Evolutionary conservation across 2,329 filamentous ascomycete species (phyloP).

Genomic region (Fusarium camptoceras): DNA sequence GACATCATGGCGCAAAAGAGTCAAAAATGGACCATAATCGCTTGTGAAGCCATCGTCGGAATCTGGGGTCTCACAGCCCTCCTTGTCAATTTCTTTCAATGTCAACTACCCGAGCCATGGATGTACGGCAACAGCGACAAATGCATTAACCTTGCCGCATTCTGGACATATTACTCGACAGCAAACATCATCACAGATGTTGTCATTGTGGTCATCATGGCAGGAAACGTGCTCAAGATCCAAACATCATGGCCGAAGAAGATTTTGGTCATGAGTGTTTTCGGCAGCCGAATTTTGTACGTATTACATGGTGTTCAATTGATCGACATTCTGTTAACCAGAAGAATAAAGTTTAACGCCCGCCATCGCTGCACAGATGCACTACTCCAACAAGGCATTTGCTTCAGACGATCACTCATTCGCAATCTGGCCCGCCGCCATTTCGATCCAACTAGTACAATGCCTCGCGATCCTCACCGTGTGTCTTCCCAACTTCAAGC

Average conservation of each 20-base stretch:
- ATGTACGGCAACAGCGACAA: slow-evolving; percentile 35
- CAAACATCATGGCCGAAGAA: slow-evolving; percentile 47
- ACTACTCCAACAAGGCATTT: slow-evolving; percentile 43
- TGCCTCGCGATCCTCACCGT: slow-evolving; percentile 46
- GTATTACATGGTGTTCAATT: slow-evolving; percentile 8
- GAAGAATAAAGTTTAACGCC: slow-evolving; percentile 41
- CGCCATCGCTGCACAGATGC: slow-evolving; percentile 44
- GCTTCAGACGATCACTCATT: slow-evolving; percentile 41
- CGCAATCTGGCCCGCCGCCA: slow-evolving; percentile 41
- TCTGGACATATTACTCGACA: slow-evolving; percentile 47
- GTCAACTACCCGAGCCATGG: slow-evolving; percentile 45
- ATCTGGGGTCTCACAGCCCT: slow-evolving; percentile 44
- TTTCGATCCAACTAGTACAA: slow-evolving; percentile 45
- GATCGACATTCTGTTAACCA: background rate
- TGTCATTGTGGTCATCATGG: slow-evolving; percentile 44
- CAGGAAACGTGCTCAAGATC: slow-evolving; percentile 46
- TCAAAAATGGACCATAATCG: slow-evolving; percentile 39
- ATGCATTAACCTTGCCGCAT: slow-evolving; percentile 40
- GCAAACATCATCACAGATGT: slow-evolving; percentile 49
- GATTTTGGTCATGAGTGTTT: slow-evolving; percentile 46
- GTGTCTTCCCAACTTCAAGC: slow-evolving; percentile 48
- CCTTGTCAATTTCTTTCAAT: slow-evolving; percentile 46
- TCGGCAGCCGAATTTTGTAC: slow-evolving; percentile 49
- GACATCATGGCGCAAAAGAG: slow-evolving; percentile 41
- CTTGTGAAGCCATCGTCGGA: slow-evolving; percentile 33